phyloP scores from a whole-genome alignment of 345 rosid genomes.

The Acer campestre region DNA sequence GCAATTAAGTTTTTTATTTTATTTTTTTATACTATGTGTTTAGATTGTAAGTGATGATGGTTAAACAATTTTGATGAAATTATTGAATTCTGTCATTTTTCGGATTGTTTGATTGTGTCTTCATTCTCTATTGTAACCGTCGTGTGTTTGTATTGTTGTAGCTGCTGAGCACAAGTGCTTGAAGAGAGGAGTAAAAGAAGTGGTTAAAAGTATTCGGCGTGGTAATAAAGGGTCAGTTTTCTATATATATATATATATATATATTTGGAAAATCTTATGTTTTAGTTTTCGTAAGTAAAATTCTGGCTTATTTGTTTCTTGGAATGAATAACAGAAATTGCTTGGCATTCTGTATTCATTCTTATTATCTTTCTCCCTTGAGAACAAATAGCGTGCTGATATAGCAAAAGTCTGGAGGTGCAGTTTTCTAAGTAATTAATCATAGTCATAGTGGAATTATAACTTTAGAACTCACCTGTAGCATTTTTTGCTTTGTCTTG shows the following conservation, averaged over 20 bases:
- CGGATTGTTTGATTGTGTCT: not conserved
- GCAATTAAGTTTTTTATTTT: not conserved
- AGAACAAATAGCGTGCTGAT: not conserved
- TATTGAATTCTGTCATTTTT: not conserved
- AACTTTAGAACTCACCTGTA: not conserved
- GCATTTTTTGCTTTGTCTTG: not conserved
- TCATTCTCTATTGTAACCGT: not conserved
- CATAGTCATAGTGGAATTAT: not conserved
- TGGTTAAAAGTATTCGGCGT: slow-evolving; percentile 86
- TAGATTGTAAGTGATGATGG: not conserved
- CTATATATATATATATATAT: not conserved
- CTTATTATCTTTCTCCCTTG: not conserved
- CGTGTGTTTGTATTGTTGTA: slow-evolving; percentile 23
- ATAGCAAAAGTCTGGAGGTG: not conserved
- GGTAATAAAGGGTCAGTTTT: slow-evolving; percentile 78
- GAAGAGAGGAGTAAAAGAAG: slow-evolving; percentile 99
- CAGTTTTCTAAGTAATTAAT: not conserved
- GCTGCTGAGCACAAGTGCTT: slow-evolving; percentile 90
- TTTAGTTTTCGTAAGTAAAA: not conserved
- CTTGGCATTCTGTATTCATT: not conserved
- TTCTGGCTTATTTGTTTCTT: not conserved
- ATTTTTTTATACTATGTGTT: not conserved
- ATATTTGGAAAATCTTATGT: not conserved
- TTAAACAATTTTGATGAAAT: not conserved
- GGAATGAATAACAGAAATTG: not conserved